Evolutionary conservation across 225 moss, liverwort and hornwort species (phyloP).

Genomic region (Sphagnum contortum): DNA sequence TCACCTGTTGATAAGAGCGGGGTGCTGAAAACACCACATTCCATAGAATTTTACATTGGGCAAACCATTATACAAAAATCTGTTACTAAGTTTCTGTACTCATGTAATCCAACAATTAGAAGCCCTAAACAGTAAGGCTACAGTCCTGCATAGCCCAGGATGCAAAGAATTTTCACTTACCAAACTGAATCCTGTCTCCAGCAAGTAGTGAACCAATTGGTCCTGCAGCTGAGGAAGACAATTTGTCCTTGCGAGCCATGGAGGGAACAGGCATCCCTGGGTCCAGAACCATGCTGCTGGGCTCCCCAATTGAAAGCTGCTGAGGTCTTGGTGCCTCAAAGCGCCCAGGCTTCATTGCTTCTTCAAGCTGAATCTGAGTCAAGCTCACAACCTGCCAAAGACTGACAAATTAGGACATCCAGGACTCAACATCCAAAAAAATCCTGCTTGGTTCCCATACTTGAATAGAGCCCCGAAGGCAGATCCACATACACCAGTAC

Average conservation of each 20-base stretch:
- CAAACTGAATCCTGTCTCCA: conserved; percentile 97
- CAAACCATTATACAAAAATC: no score
- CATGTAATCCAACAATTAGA: no score
- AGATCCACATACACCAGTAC: neutral
- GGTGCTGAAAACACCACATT: no score
- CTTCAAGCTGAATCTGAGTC: conserved; percentile 96
- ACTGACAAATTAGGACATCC: neutral
- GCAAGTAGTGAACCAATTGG: conserved; percentile 88
- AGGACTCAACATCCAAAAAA: neutral
- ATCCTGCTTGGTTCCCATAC: neutral
- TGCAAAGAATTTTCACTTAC: conserved; percentile 24
- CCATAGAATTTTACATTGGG: no score
- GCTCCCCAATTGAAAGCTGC: conserved; percentile 65
- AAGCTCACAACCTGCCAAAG: conserved; percentile 82
- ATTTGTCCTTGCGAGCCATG: conserved; percentile 65
- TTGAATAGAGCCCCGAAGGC: neutral
- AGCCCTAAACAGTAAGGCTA: no score
- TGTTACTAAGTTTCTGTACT: no score
- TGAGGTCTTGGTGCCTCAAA: conserved; percentile 68
- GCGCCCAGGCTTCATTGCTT: conserved; percentile 91
- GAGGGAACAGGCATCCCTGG: conserved; percentile 66
- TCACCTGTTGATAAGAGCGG: no score
- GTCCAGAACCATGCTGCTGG: conserved; percentile 68
- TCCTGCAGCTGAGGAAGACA: conserved; percentile 56
- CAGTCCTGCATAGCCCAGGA: no score